These are phyloP conservation scores for Monilinia polystroma DNA, from an alignment of 2,329 filamentous ascomycete species.

Conservation along the genomic window DNA sequence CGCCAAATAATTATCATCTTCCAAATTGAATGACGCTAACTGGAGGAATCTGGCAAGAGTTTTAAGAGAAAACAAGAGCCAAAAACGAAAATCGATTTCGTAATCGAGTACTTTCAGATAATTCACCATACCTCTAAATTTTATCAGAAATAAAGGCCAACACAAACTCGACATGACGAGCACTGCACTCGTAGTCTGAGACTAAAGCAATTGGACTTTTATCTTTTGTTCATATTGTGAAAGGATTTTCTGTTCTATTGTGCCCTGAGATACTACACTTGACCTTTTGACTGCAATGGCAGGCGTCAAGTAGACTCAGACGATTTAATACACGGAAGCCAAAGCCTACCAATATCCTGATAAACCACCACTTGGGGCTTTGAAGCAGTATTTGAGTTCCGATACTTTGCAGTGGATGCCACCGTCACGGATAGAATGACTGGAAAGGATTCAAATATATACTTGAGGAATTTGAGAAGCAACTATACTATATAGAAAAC, in stretches of 20 bases:
- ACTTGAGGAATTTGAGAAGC: background rate
- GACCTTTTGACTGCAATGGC: background rate
- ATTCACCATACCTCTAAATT: background rate
- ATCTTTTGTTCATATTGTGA: background rate
- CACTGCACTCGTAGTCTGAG: background rate
- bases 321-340: background rate
- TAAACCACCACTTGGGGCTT: background rate
- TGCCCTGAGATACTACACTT: background rate
- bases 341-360: no score
- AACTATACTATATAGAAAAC: no score
- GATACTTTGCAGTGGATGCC: background rate
- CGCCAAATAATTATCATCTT: background rate
- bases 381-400: background rate
- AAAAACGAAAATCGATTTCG: background rate
- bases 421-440: no score
- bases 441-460: no score
- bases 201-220: background rate
- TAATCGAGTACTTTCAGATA: background rate
- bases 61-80: no score
- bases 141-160: background rate
- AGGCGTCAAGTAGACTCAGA: background rate
- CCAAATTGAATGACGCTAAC: background rate
- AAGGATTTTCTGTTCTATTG: background rate
- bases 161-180: background rate
- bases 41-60: no score